Base-by-base conservation (phyloP, 1,139 yeast species). In the Kurtzmaniella quercitrusa region DNA sequence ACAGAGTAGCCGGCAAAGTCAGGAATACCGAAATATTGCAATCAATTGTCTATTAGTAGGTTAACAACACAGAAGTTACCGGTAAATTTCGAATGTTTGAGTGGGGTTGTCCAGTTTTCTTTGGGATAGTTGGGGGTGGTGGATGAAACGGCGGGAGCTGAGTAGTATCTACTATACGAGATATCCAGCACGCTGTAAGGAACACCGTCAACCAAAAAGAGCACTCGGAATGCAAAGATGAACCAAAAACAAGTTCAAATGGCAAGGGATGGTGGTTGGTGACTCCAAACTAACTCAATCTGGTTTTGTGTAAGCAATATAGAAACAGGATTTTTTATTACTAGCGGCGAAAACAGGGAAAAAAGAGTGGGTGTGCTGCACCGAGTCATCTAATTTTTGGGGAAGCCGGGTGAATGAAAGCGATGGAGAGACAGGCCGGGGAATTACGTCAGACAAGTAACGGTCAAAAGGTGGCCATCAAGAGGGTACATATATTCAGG, bases 261-360 rank as follows among this genome's bases (percentile, higher is more conserved):
- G 11, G 18, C 36, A 31, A 15, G 36, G 36, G 36, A 14, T 9
- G 38, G 12, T 36, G 24, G 27, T 19, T 36, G 25, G 27, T 19
- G 38, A 19, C 38, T 36, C 38, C 23, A 21, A 21, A 21, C 23
- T 21, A 17, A 21, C 19, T 24, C n/a, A 36, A 11, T 36, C 21
- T 18, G 38, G 38, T 36, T 36, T 36, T 36, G 38, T 36, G 38
- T 36, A 36, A 36, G 37, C 19, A 34, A 34, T 17, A 34, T 11
- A 16, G 37, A 19, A 34, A 27, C 10, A 27, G 31, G 31, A 27
- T 9, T 31, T 31, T 31, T 31, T 14, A 31, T 27, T 27, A 27
- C 10, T n/a, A 27, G 31, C 31, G 31, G 31, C 18, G 36, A 31
- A 31, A 14, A 31, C 36, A 14, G 18, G 18, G 18, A 31, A 31